Evolutionary conservation across 345 rosid genomes (phyloP).

Genomic region (Salix purpurea): DNA sequence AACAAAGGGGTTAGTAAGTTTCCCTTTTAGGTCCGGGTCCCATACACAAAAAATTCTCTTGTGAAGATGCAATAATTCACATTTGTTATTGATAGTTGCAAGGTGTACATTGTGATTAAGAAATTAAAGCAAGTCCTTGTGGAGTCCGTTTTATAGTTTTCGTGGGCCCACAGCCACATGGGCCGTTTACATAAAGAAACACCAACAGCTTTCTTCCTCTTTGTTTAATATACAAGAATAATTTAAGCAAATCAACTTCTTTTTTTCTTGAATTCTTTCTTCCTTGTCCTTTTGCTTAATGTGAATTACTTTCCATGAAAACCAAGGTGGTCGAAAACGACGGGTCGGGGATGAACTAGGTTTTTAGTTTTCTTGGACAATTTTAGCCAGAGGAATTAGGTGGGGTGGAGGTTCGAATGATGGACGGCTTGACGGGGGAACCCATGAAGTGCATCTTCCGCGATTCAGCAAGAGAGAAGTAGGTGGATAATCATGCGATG

Average conservation of each 20-base stretch:
- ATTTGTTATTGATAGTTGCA: constrained; percentile 36
- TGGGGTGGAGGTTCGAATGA: constrained; percentile 14
- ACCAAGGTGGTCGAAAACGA: background rate
- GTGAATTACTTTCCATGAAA: background rate
- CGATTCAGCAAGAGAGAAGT: too few species aligned
- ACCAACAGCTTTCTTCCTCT: constrained; percentile 2
- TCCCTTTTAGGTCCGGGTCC: constrained; percentile 29
- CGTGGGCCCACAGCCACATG: constrained; percentile 50
- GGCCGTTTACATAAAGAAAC: constrained; percentile 39
- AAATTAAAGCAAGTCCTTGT: constrained; percentile 39
- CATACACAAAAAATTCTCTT: constrained; percentile 20
- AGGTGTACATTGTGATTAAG: constrained; percentile 37
- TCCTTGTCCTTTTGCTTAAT: background rate
- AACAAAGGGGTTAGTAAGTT: constrained; percentile 28
- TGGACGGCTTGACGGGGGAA: constrained; percentile 3
- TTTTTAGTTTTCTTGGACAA: background rate
- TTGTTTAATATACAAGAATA: constrained; percentile 14
- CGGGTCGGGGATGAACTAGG: background rate
- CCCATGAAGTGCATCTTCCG: constrained; percentile 4
- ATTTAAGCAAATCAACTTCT: constrained; percentile 11
- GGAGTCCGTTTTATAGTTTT: constrained; percentile 33
- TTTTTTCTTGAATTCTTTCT: background rate
- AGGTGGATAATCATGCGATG: too few species aligned
- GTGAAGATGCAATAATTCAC: constrained; percentile 41
- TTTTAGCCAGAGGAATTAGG: constrained; percentile 20